phyloP scores from a whole-genome alignment of 805 yeast species.

The Nakazawaea populi region DNA sequence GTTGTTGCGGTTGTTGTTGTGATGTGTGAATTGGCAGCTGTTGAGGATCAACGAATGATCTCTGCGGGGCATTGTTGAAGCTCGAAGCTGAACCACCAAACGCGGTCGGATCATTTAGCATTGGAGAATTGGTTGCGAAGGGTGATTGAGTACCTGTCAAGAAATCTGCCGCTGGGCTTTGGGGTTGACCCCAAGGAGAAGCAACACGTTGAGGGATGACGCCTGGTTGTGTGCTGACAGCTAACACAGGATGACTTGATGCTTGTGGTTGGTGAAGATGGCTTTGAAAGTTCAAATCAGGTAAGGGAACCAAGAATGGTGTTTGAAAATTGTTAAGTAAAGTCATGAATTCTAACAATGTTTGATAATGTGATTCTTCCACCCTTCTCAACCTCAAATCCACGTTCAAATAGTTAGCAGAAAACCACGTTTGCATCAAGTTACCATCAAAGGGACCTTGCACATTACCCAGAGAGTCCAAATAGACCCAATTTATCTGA shows the following conservation, averaged over 20 bases:
- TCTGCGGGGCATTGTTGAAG: constrained; percentile 12
- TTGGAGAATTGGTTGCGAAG: not conserved
- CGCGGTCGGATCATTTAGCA: constrained; percentile 1
- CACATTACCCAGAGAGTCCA: constrained; percentile 61
- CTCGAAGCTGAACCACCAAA: constrained; percentile 13
- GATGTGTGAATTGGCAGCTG: not conserved
- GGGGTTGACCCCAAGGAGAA: constrained; percentile 8
- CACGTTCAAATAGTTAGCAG: constrained; percentile 49
- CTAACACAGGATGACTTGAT: not conserved
- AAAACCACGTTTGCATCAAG: constrained; percentile 76
- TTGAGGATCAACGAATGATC: constrained; percentile 1
- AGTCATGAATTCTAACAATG: constrained; percentile 49
- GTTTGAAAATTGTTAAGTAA: constrained; percentile 39
- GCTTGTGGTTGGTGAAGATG: constrained; percentile 11
- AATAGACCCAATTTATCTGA: constrained; percentile 60
- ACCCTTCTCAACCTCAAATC: constrained; percentile 54
- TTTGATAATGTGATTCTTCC: constrained; percentile 42
- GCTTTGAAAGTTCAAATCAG: constrained; percentile 16
- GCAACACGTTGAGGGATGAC: constrained; percentile 9
- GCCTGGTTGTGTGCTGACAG: constrained; percentile 6
- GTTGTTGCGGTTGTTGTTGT: not conserved
- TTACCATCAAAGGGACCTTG: constrained; percentile 80
- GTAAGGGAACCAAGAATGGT: constrained; percentile 62
- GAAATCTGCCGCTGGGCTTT: constrained; percentile 5
- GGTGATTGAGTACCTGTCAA: constrained; percentile 3